Evolutionary conservation across 805 yeast genomes (phyloP).

Genomic region (Wickerhamomyces queroliae): DNA sequence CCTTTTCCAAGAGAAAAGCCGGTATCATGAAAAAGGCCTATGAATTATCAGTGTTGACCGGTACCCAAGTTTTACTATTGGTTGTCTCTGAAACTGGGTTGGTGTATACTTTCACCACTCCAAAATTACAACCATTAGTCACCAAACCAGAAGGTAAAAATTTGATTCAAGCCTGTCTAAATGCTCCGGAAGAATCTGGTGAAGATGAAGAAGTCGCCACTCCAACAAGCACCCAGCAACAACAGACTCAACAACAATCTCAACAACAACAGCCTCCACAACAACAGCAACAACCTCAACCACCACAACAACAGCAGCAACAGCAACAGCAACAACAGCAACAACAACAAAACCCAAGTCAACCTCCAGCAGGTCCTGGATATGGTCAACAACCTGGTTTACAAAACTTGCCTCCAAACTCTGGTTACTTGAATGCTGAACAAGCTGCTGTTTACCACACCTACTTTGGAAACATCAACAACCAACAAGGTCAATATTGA

Average conservation of each 20-base stretch:
- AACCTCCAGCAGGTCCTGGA: slow-evolving; percentile 21
- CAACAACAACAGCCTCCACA: slow-evolving; percentile 8
- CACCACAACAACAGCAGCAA: slow-evolving; percentile 10
- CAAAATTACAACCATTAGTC: slow-evolving; percentile 95
- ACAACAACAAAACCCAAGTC: slow-evolving; percentile 6
- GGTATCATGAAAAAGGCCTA: slow-evolving; percentile 99
- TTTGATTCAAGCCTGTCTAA: slow-evolving; percentile 91
- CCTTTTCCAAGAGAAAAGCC: slow-evolving; percentile 96
- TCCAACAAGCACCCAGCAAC: slow-evolving; percentile 26
- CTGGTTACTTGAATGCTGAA: slow-evolving; percentile 46
- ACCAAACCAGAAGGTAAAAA: slow-evolving; percentile 97
- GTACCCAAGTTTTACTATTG: slow-evolving; percentile 90
- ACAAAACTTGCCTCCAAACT: slow-evolving; percentile 35
- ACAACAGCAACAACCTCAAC: slow-evolving; percentile 7
- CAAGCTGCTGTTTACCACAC: slow-evolving; percentile 56
- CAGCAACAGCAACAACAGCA: slow-evolving; percentile 8
- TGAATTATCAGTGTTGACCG: slow-evolving; percentile 92
- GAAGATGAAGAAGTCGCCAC: slow-evolving; percentile 33
- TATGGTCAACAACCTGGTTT: slow-evolving; percentile 37
- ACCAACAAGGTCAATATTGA: slow-evolving; percentile 50
- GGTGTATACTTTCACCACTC: slow-evolving; percentile 98
- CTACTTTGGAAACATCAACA: slow-evolving; percentile 52
- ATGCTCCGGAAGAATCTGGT: slow-evolving; percentile 82
- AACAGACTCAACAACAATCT: slow-evolving; percentile 19
- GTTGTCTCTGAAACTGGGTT: slow-evolving; percentile 98